Conservation (phyloP, 208 protist species). For the Crithidia thermophila region DNA sequence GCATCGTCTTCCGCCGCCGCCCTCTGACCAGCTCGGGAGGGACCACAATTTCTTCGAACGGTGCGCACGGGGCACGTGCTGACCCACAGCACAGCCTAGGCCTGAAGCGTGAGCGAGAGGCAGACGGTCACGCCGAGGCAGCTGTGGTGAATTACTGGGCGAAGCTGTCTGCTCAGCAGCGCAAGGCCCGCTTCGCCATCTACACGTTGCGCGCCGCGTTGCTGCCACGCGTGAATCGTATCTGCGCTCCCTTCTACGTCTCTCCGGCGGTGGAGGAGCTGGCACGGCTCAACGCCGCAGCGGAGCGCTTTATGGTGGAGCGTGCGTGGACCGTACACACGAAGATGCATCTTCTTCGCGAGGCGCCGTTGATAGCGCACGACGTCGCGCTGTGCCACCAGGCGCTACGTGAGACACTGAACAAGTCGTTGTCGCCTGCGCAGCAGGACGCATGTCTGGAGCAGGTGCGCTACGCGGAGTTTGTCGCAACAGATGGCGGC, state of each 20-base stretch:
- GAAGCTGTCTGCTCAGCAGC: constrained; percentile 33
- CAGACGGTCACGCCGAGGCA: neutral
- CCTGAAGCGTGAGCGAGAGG: neutral
- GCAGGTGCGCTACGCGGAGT: constrained; percentile 21
- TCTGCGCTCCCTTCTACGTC: constrained; percentile 37
- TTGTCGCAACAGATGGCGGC: constrained; percentile 31
- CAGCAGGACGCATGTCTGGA: constrained; percentile 9
- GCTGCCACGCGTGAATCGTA: constrained; percentile 39
- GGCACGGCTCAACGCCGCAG: constrained; percentile 48
- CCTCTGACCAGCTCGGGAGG: neutral
- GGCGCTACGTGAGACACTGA: constrained; percentile 20
- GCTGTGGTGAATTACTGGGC: constrained; percentile 7
- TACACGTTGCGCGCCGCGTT: constrained; percentile 63
- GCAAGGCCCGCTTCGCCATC: constrained; percentile 47
- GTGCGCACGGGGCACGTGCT: neutral
- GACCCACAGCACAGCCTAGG: neutral
- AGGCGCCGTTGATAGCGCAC: constrained; percentile 45
- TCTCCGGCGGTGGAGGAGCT: constrained; percentile 62
- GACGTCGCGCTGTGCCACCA: constrained; percentile 14
- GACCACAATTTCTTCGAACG: neutral
- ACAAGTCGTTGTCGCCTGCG: constrained; percentile 1
- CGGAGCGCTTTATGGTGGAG: constrained; percentile 62
- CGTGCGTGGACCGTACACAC: constrained; percentile 54
- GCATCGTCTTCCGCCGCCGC: constrained; percentile 42
- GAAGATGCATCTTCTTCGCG: constrained; percentile 60